Percentiles rank a stretch among this genome's conserved stretches.
Evolutionary conservation across 164 flowering plant species (phyloP).

Genomic region (Saururus chinensis): DNA sequence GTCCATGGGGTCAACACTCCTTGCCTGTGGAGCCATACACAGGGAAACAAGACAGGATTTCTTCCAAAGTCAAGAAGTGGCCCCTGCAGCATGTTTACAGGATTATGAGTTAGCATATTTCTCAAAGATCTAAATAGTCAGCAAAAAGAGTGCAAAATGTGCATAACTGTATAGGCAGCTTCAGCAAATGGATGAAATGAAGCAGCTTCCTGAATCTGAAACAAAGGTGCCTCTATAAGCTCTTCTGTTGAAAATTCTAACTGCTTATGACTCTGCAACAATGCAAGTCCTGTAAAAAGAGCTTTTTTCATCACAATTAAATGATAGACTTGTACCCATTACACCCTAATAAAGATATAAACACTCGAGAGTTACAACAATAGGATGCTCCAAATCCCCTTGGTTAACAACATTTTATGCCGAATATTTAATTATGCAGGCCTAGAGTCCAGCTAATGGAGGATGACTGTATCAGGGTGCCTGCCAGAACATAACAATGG

Average conservation of each 20-base stretch:
- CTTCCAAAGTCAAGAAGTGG: conserved; percentile 86
- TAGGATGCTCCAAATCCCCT: too few species aligned
- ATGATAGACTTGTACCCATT: too few species aligned
- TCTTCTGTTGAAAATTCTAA: conserved; percentile 24
- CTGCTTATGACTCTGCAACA: conserved; percentile 37
- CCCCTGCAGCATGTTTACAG: conserved; percentile 39
- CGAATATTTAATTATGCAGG: too few species aligned
- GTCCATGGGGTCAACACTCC: conserved; percentile 72
- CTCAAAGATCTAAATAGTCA: not conserved
- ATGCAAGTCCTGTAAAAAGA: conserved; percentile 51
- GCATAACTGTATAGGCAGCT: conserved; percentile 80
- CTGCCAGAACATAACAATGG: too few species aligned
- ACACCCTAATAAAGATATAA: too few species aligned
- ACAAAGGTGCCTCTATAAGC: conserved; percentile 45
- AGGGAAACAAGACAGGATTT: conserved; percentile 63
- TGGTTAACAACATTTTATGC: too few species aligned
- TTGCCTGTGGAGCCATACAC: conserved; percentile 81
- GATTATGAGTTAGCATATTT: not conserved
- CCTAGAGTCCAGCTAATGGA: too few species aligned
- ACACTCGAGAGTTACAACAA: too few species aligned
- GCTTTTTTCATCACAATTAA: not conserved
- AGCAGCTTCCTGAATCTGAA: conserved; percentile 43
- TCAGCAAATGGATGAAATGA: conserved; percentile 69
- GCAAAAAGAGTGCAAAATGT: not conserved
- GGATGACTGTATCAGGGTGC: too few species aligned